Base-by-base conservation (phyloP, 2,329 filamentous ascomycete genomes). In the Alternaria angustiovoidea region DNA sequence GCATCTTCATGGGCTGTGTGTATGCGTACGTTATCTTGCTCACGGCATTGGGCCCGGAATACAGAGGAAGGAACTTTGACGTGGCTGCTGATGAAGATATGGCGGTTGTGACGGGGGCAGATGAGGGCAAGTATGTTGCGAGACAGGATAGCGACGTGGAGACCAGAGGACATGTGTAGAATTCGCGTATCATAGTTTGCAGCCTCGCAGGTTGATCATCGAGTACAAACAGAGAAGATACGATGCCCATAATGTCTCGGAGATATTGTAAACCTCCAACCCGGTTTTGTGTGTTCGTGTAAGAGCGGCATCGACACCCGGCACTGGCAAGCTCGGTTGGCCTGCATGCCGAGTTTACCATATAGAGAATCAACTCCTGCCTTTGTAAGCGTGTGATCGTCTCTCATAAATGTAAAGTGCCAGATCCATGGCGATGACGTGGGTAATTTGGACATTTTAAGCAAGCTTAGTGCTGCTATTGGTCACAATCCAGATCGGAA, bases 1-100 rank as follows among this genome's bases (percentile, higher is more conserved):
- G 89, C 73, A 95, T 96, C 72, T 96, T 97, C 79, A 93, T 97
- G 91, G 93, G 85, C 1, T 93, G 90, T 67, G 92, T 96, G 1
- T 96, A 83, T 68, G 85, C 80, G 2, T 89, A 88, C 72, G 80
- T 84, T 5, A 87, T 89, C 61, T 8, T 89, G 3, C 73, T 92
- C 55, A 89, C 89, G 0, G 76, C 91, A 9, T 43, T 91, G 3
- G 90, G 90, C 5, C 84, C 84, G 0, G 84, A 86, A 73, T 74
- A 81, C 76, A 75, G 81, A 62, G 73, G 73, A 1, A 62, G 68
- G 47, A 61, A 68, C 24, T 75, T 79, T 39, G 71, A 76, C 54
- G 77, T 72, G 4, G 69, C 64, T 24, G 69, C 69, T 9, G 77
- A 79, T 64, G 64, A 66, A 41, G 77, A 79, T 62, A 66, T 78